Evolutionary conservation across 2,329 filamentous ascomycete species (phyloP).

Genomic region (Cladophialophora immunda): DNA sequence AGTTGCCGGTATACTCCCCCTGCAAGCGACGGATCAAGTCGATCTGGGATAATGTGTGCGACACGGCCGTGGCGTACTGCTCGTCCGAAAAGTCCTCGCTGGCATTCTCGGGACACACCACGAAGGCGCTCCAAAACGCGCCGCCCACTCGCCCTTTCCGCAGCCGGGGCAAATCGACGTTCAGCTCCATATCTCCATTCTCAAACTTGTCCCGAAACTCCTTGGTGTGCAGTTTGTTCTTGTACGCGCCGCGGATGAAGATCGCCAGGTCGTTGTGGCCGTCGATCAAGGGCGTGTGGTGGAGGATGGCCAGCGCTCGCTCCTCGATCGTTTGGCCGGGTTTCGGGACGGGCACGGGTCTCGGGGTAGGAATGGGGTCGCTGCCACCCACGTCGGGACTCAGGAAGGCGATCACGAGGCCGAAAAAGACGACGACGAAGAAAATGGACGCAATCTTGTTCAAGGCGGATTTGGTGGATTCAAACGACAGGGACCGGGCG

Average conservation of each 20-base stretch:
- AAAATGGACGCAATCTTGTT: conserved; percentile 34
- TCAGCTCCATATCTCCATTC: conserved; percentile 70
- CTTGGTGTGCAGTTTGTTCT: conserved; percentile 79
- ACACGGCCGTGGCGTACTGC: conserved; percentile 60
- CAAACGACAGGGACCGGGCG: conserved; percentile 18
- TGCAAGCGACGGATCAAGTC: conserved; percentile 74
- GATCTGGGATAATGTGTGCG: conserved; percentile 76
- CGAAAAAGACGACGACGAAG: conserved; percentile 37
- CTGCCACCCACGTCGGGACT: conserved; percentile 21
- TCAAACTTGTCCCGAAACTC: conserved; percentile 80
- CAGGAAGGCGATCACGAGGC: conserved; percentile 35
- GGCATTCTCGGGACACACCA: conserved; percentile 76
- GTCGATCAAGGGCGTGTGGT: conserved; percentile 66
- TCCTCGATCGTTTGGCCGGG: conserved; percentile 44
- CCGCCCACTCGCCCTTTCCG: conserved; percentile 77
- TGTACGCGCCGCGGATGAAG: conserved; percentile 69
- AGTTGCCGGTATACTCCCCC: conserved; percentile 70
- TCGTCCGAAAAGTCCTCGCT: conserved; percentile 49
- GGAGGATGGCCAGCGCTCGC: conserved; percentile 55
- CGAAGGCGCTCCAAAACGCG: conserved; percentile 92
- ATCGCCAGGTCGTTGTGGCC: conserved; percentile 91
- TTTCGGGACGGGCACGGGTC: not conserved
- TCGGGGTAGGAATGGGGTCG: conserved; percentile 18
- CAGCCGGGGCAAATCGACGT: conserved; percentile 83
- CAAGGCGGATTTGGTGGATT: conserved; percentile 29